Conservation (phyloP, 192 early-diverging fungal species). For the Fimicolochytrium jonesii region DNA sequence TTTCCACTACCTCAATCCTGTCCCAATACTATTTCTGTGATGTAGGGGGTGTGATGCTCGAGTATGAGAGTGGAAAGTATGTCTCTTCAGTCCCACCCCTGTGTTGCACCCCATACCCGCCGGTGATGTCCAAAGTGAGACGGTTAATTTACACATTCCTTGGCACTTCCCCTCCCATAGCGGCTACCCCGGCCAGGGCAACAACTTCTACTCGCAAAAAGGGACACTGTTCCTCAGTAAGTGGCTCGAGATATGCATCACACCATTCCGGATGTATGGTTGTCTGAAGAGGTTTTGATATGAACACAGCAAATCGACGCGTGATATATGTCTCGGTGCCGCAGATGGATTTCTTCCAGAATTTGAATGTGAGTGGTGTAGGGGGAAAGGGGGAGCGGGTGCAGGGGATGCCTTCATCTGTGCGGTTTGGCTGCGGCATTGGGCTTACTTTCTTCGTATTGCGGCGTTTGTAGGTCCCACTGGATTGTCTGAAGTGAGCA, state of each 20-base stretch:
- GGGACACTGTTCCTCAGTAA: constrained; percentile 18
- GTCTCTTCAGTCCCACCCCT: no score
- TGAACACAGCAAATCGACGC: constrained; percentile 15
- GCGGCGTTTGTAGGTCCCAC: no score
- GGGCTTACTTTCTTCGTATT: no score
- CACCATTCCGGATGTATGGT: neutral
- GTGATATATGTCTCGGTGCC: constrained; percentile 19
- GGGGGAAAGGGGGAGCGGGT: no score
- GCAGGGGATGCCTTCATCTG: no score
- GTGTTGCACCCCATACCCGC: no score
- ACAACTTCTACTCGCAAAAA: constrained; percentile 14
- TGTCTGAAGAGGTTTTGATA: neutral
- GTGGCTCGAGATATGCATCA: neutral
- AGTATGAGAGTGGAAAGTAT: constrained; percentile 27
- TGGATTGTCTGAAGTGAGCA: no score
- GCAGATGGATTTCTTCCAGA: constrained; percentile 9
- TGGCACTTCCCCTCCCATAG: no score
- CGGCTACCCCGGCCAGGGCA: constrained; percentile 30
- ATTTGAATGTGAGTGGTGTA: constrained; percentile 19
- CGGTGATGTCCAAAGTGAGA: no score
- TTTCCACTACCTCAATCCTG: no score
- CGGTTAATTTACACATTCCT: no score
- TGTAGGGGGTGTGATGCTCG: constrained; percentile 15
- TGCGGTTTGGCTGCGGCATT: no score
- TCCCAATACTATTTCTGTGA: neutral